These are phyloP conservation scores for Prosopis cineraria DNA, from an alignment of 306 rosid genomes.

Conservation along the genomic window DNA sequence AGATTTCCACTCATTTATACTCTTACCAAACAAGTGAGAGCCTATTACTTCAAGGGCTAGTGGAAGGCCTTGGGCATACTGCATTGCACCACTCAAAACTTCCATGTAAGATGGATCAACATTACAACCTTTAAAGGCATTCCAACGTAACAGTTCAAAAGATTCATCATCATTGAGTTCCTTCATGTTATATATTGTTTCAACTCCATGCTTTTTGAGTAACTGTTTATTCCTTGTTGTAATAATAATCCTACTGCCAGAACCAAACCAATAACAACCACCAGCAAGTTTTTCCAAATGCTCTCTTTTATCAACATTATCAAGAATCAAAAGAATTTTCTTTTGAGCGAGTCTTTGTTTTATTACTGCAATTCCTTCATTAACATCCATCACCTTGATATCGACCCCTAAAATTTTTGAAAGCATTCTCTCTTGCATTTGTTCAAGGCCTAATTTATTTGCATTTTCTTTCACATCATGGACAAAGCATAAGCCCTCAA, in stretches of 20 bases:
- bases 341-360: not conserved
- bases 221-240: not conserved
- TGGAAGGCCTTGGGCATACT: not conserved
- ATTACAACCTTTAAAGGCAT: not conserved
- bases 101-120: not conserved
- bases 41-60: not conserved
- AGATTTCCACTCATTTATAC: slow-evolving; percentile 20
- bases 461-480: not conserved
- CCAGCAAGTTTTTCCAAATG: not conserved
- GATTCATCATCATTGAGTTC: not conserved
- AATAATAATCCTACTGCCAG: not conserved
- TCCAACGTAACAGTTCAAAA: not conserved
- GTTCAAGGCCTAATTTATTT: not conserved
- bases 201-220: not conserved
- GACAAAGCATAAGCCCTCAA: not conserved
- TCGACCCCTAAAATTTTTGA: not conserved
- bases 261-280: not conserved
- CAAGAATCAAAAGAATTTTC: not conserved
- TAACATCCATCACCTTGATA: not conserved
- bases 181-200: not conserved
- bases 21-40: not conserved
- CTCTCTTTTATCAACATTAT: not conserved
- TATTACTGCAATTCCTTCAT: not conserved
- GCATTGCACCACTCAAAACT: not conserved
- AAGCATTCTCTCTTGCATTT: not conserved